Conservation (phyloP, 148 eudicot genomes). For the Chenopodium album region DNA sequence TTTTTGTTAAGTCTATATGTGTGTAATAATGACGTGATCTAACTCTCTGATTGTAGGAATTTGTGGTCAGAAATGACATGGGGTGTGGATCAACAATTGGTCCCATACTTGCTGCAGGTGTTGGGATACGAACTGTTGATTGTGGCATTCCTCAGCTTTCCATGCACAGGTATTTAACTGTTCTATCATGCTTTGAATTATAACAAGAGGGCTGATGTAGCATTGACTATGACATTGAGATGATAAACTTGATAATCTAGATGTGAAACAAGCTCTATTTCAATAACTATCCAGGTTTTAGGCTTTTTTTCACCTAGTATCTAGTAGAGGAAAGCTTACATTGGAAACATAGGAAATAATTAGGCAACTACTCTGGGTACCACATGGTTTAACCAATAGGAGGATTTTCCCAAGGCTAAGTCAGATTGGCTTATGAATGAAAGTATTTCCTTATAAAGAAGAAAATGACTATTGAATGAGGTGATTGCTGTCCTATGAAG, state of each 20-base stretch:
- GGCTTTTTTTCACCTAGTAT: too few relatives aligned
- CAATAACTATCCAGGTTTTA: too few relatives aligned
- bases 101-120: constrained; percentile 93
- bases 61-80: constrained; percentile 99
- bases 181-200: background rate
- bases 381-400: background rate
- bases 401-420: background rate
- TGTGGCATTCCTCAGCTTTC: constrained; percentile 92
- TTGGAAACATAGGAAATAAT: background rate
- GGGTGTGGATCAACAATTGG: constrained; percentile 99
- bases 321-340: background rate
- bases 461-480: background rate
- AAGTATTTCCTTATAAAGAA: background rate
- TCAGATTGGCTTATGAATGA: background rate
- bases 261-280: background rate
- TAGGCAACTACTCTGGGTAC: background rate
- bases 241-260: background rate
- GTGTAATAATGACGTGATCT: background rate
- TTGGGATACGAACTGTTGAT: constrained; percentile 95
- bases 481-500: background rate
- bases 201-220: background rate
- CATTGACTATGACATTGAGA: background rate
- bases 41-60: constrained; percentile 50
- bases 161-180: constrained; percentile 84
- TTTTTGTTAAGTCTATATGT: background rate